phyloP scores from a whole-genome alignment of 2,329 filamentous ascomycete genomes.

The Xylariaceae sp. region DNA sequence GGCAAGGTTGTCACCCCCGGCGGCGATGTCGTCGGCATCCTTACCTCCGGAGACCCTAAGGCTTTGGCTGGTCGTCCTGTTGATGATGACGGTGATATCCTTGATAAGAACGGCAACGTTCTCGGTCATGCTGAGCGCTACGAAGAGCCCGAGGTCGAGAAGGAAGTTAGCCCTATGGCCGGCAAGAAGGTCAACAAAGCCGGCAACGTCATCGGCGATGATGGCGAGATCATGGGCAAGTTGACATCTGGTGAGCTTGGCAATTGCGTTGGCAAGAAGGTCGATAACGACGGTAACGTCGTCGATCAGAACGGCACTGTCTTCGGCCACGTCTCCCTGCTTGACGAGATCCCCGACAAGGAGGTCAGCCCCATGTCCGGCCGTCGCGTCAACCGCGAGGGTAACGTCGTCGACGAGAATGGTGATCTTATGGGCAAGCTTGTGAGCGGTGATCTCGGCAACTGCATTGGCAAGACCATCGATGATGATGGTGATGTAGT shows the following conservation, averaged over 20 bases:
- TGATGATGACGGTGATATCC: slow-evolving; percentile 77
- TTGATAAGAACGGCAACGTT: slow-evolving; percentile 67
- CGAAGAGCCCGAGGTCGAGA: slow-evolving; percentile 52
- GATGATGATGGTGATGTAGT: slow-evolving; percentile 68
- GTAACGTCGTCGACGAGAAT: slow-evolving; percentile 54
- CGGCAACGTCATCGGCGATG: slow-evolving; percentile 55
- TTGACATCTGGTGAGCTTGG: slow-evolving; percentile 64
- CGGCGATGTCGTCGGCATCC: slow-evolving; percentile 68
- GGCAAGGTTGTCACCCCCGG: slow-evolving; percentile 62
- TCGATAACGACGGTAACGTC: slow-evolving; percentile 68
- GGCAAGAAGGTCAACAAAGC: slow-evolving; percentile 56
- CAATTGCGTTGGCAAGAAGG: slow-evolving; percentile 63
- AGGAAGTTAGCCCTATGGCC: slow-evolving; percentile 48
- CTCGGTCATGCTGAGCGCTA: slow-evolving; percentile 57
- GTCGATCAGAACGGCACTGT: slow-evolving; percentile 64
- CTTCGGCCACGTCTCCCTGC: slow-evolving; percentile 64
- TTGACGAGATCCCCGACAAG: slow-evolving; percentile 49
- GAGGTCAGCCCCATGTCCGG: slow-evolving; percentile 34
- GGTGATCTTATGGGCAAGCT: slow-evolving; percentile 62
- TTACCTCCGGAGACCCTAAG: slow-evolving; percentile 68
- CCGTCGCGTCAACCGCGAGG: slow-evolving; percentile 53
- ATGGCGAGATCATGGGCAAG: slow-evolving; percentile 61
- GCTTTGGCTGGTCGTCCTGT: slow-evolving; percentile 68
- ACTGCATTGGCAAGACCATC: slow-evolving; percentile 63
- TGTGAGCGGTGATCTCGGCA: slow-evolving; percentile 58